These are phyloP conservation scores for Aspergillus neotritici DNA, from an alignment of 2,329 filamentous ascomycete genomes.

Conservation along the genomic window DNA sequence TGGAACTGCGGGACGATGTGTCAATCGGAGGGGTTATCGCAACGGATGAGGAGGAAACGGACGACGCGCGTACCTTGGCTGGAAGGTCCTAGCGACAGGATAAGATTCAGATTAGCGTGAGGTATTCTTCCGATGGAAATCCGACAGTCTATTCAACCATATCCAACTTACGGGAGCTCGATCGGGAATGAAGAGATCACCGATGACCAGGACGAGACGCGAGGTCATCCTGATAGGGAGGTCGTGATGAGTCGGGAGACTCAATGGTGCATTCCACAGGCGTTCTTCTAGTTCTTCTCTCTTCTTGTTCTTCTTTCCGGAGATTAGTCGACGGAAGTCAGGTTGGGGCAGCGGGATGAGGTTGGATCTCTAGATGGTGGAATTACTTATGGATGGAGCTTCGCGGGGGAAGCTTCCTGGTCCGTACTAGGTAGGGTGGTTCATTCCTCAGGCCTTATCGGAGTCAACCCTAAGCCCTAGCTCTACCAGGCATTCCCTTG, in stretches of 20 bases:
- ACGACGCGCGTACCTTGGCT: slow-evolving; percentile 60
- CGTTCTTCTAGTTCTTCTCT: no score
- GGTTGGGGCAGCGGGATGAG: not conserved
- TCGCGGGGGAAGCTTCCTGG: slow-evolving; percentile 17
- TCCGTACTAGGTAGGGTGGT: slow-evolving; percentile 3
- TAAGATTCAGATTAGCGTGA: slow-evolving; percentile 13
- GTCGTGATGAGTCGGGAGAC: slow-evolving; percentile 8
- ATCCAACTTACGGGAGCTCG: slow-evolving; percentile 61
- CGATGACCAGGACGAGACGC: slow-evolving; percentile 84
- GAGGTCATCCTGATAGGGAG: slow-evolving; percentile 57
- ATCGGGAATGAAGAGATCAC: slow-evolving; percentile 90
- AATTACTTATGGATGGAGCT: slow-evolving; percentile 12
- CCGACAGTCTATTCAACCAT: not conserved
- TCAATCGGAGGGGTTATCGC: slow-evolving; percentile 8
- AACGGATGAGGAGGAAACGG: slow-evolving; percentile 1
- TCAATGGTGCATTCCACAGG: slow-evolving; percentile 27
- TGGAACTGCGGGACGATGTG: slow-evolving; percentile 58
- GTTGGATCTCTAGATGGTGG: slow-evolving; percentile 6
- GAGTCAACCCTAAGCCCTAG: slow-evolving; percentile 15
- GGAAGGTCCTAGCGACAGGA: slow-evolving; percentile 62
- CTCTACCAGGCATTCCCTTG: no score
- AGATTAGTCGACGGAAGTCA: slow-evolving; percentile 1
- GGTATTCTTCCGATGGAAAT: not conserved
- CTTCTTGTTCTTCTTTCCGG: no score
- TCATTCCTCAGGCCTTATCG: not conserved